Percentiles rank a stretch among this genome's conserved stretches.
These are phyloP conservation scores for Monosporascus sp. DNA, from an alignment of 2,329 filamentous ascomycete species.

Conservation along the genomic window DNA sequence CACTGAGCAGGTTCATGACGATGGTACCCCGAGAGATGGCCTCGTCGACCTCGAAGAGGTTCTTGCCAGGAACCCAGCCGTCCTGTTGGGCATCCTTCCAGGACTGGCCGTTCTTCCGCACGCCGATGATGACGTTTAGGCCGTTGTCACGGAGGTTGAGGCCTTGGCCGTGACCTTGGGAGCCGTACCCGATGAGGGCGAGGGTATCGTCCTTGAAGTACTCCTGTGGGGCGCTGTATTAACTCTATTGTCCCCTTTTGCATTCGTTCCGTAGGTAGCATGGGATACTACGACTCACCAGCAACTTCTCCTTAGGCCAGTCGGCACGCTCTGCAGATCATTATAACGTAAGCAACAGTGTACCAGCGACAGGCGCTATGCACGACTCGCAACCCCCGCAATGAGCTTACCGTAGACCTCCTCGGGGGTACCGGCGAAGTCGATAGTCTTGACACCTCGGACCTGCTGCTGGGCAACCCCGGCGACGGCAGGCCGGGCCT, in stretches of 20 bases:
- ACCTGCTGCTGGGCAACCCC: conserved; percentile 54
- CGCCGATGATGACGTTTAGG: conserved; percentile 97
- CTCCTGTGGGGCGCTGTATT: conserved; percentile 50
- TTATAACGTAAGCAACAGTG: conserved; percentile 21
- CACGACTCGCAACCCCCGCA: conserved; percentile 1
- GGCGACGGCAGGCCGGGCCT: conserved; percentile 42
- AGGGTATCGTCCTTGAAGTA: conserved; percentile 99
- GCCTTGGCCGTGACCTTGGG: conserved; percentile 97
- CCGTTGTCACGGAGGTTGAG: conserved; percentile 99
- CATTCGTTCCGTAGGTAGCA: not conserved
- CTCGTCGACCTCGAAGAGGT: conserved; percentile 97
- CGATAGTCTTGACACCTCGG: conserved; percentile 95
- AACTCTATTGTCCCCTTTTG: conserved; percentile 13
- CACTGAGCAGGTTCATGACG: conserved; percentile 98
- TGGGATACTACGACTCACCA: conserved; percentile 57
- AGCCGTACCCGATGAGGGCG: conserved; percentile 96
- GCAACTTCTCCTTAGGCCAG: conserved; percentile 97
- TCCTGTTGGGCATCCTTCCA: conserved; percentile 98
- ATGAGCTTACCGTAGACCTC: conserved; percentile 73
- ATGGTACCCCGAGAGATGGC: conserved; percentile 91
- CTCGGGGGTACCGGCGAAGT: conserved; percentile 96
- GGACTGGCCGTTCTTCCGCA: conserved; percentile 95
- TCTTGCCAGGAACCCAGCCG: conserved; percentile 97
- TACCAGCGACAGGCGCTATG: not conserved
- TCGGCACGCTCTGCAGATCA: conserved; percentile 76